Conservation (phyloP, 2,329 filamentous ascomycete species). For the Sporothrix curviconia region DNA sequence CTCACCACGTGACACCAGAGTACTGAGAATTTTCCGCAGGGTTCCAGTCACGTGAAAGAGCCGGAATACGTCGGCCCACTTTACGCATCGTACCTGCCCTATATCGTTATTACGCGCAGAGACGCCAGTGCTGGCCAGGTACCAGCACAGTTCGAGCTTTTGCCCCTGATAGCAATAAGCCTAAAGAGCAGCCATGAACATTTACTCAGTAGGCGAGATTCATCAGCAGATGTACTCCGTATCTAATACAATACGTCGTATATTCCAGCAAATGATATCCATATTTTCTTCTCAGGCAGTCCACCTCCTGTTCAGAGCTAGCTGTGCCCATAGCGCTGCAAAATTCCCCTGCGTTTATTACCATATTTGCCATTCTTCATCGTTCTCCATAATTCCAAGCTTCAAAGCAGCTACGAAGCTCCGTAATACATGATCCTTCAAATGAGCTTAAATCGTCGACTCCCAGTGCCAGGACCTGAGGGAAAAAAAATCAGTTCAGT, state of each 20-base stretch:
- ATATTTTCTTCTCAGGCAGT: too few species aligned
- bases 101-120: background rate
- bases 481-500: slow-evolving; percentile 4
- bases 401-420: background rate
- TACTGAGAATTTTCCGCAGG: background rate
- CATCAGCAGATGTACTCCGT: too few species aligned
- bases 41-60: background rate
- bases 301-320: background rate
- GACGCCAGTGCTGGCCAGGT: background rate
- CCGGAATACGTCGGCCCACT: background rate
- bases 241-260: too few species aligned
- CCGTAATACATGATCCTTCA: background rate
- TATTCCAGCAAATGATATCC: too few species aligned
- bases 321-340: background rate
- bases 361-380: too few species aligned
- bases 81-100: background rate
- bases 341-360: background rate
- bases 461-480: slow-evolving; percentile 29
- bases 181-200: too few species aligned
- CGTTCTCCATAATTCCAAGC: slow-evolving; percentile 4
- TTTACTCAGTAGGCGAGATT: too few species aligned
- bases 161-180: too few species aligned
- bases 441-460: slow-evolving; percentile 22
- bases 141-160: too few species aligned
- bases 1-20: background rate